Evolutionary conservation across 1,284 basidiomycete species (phyloP), one percentile per base, ranked within the genome.

Genomic region (Amylostereum areolatum): DNA sequence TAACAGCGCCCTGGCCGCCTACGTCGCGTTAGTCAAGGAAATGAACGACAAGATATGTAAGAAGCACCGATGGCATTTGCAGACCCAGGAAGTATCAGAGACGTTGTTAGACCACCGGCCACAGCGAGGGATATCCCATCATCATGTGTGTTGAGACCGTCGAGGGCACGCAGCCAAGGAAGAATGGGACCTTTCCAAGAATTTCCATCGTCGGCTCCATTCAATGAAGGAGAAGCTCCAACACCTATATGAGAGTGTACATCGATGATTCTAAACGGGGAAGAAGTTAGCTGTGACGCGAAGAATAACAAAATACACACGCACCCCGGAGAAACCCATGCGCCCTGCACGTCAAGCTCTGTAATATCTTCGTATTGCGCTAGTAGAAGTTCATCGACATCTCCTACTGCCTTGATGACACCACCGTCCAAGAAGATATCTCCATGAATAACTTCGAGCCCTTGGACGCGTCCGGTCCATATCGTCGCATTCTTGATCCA

Each of bases 71-170:
- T 80, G 10, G 74, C 75, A 60, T 77, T 67, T 25, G 70, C 74
- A 7, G 74, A 78, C 1, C 83, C 81, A 0, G 81, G 83, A 1
- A 84, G 68, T 11, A 85, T 68, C 45, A 89, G 73, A 1, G 85
- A 75, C 2, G 85, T 84, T 0, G 88, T 90, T 18, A 90, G 77
- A 5, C 81, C 81, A 4, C 84, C 84, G 12, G 82, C 66, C 41
- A 84, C 73, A 3, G 79, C 75, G 7, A 81, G 66, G 2, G 55
- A 65, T 62, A 80, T 83, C 4, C 78, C 69, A 33, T 78, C 55
- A 65, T 74, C 59, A 63, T 74, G 64, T 55, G 71, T 62, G 64
- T 79, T 61, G 60, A 80, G 58, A 0, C 67, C 77, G 53, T 81
- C 78, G 33, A 80, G 57, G 11, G 69, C 68, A 29, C 78, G 71